Evolutionary conservation across 1,284 basidiomycete genomes (phyloP).

Genomic region (Ganoderma lingzhi): DNA sequence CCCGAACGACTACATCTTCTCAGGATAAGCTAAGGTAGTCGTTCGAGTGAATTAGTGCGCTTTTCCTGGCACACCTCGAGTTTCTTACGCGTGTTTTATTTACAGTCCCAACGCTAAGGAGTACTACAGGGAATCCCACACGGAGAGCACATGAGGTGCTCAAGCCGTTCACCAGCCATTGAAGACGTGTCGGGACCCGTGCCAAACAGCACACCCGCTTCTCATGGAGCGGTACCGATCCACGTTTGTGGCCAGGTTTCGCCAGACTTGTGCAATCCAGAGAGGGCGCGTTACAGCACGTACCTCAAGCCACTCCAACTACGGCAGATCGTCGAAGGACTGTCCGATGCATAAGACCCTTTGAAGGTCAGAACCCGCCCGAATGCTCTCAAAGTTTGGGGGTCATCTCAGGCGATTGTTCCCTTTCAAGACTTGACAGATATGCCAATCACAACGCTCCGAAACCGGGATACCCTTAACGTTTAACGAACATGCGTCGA

Average conservation of each 20-base stretch:
- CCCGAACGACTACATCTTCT: neutral
- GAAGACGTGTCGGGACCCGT: neutral
- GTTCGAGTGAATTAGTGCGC: neutral
- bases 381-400: neutral
- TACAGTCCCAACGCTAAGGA: neutral
- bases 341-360: neutral
- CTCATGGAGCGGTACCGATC: neutral
- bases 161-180: neutral
- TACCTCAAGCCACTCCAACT: neutral
- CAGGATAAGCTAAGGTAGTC: neutral
- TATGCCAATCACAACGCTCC: neutral
- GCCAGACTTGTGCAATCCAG: neutral
- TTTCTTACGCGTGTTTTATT: neutral
- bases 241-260: neutral
- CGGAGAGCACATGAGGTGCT: neutral
- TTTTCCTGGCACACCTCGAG: neutral
- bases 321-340: neutral
- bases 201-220: neutral
- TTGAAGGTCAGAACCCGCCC: neutral
- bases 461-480: neutral
- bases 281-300: neutral
- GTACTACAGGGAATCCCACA: neutral
- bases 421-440: neutral
- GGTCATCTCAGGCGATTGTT: neutral
- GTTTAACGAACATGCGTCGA: conserved; percentile 2